Evolutionary conservation across 495 filamentous ascomycete species (phyloP).

Genomic region (Oidiodendron maius): DNA sequence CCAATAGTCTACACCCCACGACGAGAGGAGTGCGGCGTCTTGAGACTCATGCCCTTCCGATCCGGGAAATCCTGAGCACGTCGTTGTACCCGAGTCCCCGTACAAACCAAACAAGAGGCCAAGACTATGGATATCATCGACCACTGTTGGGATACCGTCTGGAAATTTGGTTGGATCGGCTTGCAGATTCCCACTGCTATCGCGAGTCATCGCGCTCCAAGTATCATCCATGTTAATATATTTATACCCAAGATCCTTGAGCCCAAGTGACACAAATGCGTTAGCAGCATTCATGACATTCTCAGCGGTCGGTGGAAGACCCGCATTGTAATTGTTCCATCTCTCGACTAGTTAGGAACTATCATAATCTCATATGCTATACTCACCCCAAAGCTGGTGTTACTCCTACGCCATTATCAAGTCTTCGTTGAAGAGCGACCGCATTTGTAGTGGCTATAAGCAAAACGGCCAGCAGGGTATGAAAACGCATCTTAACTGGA

Average conservation of each 20-base stretch:
- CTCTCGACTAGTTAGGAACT: background rate
- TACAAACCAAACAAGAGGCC: constrained; percentile 26
- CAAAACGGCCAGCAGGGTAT: too few relatives aligned
- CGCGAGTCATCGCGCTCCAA: background rate
- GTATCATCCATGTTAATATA: constrained; percentile 11
- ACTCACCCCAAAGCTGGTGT: constrained; percentile 5
- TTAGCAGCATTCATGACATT: constrained; percentile 6
- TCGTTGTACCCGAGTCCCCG: constrained; percentile 7
- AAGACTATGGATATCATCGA: constrained; percentile 22
- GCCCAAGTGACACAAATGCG: constrained; percentile 3
- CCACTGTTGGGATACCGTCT: constrained; percentile 20
- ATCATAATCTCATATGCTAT: constrained; percentile 2
- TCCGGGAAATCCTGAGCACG: constrained; percentile 5
- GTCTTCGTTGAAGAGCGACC: background rate
- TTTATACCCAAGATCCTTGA: constrained; percentile 8
- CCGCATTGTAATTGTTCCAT: background rate
- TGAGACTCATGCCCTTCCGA: constrained; percentile 1
- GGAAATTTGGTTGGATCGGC: constrained; percentile 21
- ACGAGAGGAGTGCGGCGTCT: constrained; percentile 6
- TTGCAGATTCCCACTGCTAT: constrained; percentile 5
- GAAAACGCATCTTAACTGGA: too few relatives aligned
- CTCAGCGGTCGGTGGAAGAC: background rate
- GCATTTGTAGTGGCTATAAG: too few relatives aligned
- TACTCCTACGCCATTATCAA: constrained; percentile 6
- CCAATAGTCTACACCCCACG: constrained; percentile 12